Percentiles rank a stretch among this genome's conserved stretches.
Conservation (phyloP, 352 stramenopile species). For the Phytophthora ohioensis region DNA sequence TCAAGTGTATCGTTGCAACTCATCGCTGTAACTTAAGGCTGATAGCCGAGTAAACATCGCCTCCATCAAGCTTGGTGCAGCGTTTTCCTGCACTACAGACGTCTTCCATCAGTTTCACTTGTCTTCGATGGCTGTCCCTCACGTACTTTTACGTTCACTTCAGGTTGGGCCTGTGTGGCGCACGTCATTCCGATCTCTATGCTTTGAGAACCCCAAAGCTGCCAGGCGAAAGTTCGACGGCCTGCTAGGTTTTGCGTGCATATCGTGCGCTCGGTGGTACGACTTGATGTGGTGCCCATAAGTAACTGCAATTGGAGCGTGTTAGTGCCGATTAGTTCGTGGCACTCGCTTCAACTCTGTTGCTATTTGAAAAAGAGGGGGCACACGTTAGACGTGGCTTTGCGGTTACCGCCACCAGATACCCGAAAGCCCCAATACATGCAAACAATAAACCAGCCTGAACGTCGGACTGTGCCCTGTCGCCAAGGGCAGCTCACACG, state of each 20-base stretch:
- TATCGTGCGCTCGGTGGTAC: not conserved
- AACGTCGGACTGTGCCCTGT: conserved; percentile 6
- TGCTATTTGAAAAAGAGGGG: conserved; percentile 9
- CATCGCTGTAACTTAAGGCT: not conserved
- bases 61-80: not conserved
- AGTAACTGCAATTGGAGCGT: conserved; percentile 26
- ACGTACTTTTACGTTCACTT: not conserved
- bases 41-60: too few relatives aligned
- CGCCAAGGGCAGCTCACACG: conserved; percentile 1
- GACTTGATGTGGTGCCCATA: conserved; percentile 18
- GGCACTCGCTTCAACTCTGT: conserved; percentile 27
- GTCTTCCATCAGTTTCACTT: conserved; percentile 3
- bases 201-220: not conserved
- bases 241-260: conserved; percentile 1
- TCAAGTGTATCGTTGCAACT: not conserved
- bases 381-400: conserved; percentile 2
- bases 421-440: conserved; percentile 8
- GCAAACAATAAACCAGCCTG: conserved; percentile 18
- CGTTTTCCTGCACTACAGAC: conserved; percentile 1
- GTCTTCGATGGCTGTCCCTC: conserved; percentile 11
- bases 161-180: not conserved
- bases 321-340: conserved; percentile 27
- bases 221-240: conserved; percentile 6
- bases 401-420: not conserved
- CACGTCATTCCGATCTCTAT: conserved; percentile 26